Conservation (phyloP, 2,329 filamentous ascomycete species). For the Penicillium sp. region DNA sequence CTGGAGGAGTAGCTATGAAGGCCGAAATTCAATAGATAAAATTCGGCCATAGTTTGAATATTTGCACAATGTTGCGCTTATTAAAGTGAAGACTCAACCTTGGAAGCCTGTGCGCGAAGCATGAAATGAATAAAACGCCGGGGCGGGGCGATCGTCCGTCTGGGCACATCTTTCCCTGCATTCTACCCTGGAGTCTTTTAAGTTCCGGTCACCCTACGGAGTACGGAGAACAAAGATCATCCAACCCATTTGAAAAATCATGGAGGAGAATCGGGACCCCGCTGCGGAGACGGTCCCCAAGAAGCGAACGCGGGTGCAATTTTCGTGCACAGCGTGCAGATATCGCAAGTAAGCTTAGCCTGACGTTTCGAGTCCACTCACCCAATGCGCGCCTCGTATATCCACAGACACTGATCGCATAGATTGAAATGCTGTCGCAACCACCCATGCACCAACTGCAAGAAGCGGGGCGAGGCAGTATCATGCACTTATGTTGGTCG, state of each 20-base stretch:
- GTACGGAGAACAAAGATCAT: too few species aligned
- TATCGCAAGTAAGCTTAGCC: constrained; percentile 33
- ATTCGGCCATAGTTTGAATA: background rate
- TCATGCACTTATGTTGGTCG: constrained; percentile 39
- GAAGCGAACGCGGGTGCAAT: constrained; percentile 40
- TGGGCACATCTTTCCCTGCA: background rate
- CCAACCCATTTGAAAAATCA: background rate
- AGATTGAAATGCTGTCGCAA: constrained; percentile 41
- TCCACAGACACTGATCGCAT: background rate
- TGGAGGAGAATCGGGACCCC: constrained; percentile 3
- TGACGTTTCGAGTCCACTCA: background rate
- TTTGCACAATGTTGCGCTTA: background rate
- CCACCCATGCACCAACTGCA: constrained; percentile 39
- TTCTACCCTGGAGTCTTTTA: background rate
- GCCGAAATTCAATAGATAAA: constrained; percentile 33
- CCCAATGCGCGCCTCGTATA: background rate
- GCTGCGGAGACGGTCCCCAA: constrained; percentile 13
- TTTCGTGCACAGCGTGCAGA: constrained; percentile 42
- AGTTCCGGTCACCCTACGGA: too few species aligned
- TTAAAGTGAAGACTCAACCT: background rate
- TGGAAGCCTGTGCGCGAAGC: background rate
- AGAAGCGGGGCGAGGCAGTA: constrained; percentile 33
- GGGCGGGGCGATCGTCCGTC: background rate
- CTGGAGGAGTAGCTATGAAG: constrained; percentile 40
- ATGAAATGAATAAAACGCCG: background rate